phyloP scores from a whole-genome alignment of 148 eudicot species.

The Heliamphora exappendiculata region DNA sequence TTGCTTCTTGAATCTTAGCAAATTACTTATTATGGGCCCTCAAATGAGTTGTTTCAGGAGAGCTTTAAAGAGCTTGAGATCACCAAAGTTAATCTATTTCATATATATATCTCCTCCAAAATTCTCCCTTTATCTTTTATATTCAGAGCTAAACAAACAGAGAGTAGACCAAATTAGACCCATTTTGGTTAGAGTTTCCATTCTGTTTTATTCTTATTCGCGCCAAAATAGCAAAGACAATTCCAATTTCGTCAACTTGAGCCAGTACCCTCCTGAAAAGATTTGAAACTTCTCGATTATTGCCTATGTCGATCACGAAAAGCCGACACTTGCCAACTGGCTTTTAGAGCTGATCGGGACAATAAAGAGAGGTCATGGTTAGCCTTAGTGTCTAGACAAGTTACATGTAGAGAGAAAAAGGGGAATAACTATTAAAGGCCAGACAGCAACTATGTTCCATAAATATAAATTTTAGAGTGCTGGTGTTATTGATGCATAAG shows the following conservation, averaged over 20 bases:
- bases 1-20: too few relatives aligned
- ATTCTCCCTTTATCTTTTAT: slow-evolving; percentile 7
- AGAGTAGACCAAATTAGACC: slow-evolving; percentile 15
- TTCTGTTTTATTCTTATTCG: slow-evolving; percentile 44
- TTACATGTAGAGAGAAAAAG: slow-evolving; percentile 98
- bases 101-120: slow-evolving; percentile 1
- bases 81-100: slow-evolving; percentile 15
- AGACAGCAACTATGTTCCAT: slow-evolving; percentile 95
- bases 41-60: slow-evolving; percentile 34
- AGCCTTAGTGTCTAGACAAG: slow-evolving; percentile 90
- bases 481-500: slow-evolving; percentile 18
- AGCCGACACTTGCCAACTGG: slow-evolving; percentile 88
- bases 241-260: slow-evolving; percentile 39
- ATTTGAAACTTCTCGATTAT: slow-evolving; percentile 87
- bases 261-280: slow-evolving; percentile 60
- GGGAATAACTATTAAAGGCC: slow-evolving; percentile 98
- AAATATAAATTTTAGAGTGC: slow-evolving; percentile 29
- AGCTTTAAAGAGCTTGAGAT: slow-evolving; percentile 33
- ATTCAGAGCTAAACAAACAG: slow-evolving; percentile 2
- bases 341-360: slow-evolving; percentile 90
- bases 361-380: slow-evolving; percentile 81
- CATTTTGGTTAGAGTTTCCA: slow-evolving; percentile 18
- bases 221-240: slow-evolving; percentile 34
- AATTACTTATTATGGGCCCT: too few relatives aligned
- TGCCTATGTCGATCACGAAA: slow-evolving; percentile 95